Evolutionary conservation across 108 stramenopile genomes (phyloP), one percentile per base, ranked within the genome.

Genomic region (Ochromonas danica): DNA sequence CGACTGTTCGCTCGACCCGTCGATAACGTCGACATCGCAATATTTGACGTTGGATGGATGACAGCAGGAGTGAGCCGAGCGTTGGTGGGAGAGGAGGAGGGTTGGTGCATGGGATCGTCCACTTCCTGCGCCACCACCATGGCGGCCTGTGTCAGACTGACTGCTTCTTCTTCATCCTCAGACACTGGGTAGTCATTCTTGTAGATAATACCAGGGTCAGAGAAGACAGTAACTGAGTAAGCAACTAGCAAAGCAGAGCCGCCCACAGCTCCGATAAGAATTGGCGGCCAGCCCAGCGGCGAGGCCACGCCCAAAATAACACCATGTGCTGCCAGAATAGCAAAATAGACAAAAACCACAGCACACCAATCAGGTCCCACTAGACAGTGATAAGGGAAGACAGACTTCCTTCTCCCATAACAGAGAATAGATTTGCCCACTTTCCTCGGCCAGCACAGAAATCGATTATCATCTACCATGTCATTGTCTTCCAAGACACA

Each of bases 141-240:
- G 45, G 6, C 22, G 45, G 6, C 14, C 22, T 6, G 22, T 14
- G 45, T 51, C 14, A 14, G 45, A 14, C 14, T 14, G 45, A 22
- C 45, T 14, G 6, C 45, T 51, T 51, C 45, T 51, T 14, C 22
- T 6, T 51, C 45, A 51, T 51, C 14, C 6, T 51, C 22, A 6
- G 22, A 14, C 22, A 51, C 31, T 36, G 63, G 17, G 25, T 67
- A 67, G 27, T 67, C 63, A 36, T 67, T 67, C 25, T 36, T 6
- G 30, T 75, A 81, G 28, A 81, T 42, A 33, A 81, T 77, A 40
- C 81, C 81, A 17, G 81, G 81, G 41, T 81, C 81, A n/a, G 71
- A 57, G 41, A 72, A 81, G 27, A 45, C 81, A 33, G 61, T 43
- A 35, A 28, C 63, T 31, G 30, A 31, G 31, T 67, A 67, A 35